These are phyloP conservation scores for Pyrrhoderma lamaoense DNA, from an alignment of 1,284 basidiomycete genomes.

Conservation along the genomic window DNA sequence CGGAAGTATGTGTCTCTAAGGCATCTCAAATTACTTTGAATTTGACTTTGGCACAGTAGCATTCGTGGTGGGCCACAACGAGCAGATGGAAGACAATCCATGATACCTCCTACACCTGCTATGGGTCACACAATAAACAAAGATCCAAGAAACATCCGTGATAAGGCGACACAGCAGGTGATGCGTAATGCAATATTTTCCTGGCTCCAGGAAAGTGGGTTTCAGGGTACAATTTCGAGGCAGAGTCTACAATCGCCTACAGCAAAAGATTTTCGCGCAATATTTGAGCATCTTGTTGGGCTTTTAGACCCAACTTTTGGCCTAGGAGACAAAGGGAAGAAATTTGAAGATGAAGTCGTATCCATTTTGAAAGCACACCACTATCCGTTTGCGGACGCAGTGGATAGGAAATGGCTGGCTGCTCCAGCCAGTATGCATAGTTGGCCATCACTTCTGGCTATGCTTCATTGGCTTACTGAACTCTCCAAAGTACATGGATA, in stretches of 20 bases:
- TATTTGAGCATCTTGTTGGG: conserved; percentile 74
- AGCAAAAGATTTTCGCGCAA: conserved; percentile 72
- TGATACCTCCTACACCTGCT: conserved; percentile 37
- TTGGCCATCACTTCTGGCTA: conserved; percentile 77
- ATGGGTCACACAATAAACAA: conserved; percentile 38
- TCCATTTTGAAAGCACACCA: conserved; percentile 62
- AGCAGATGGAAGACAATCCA: conserved; percentile 38
- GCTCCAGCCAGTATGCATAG: conserved; percentile 79
- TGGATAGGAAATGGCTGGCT: conserved; percentile 78
- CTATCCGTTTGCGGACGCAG: conserved; percentile 68
- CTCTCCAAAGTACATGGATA: conserved; percentile 53
- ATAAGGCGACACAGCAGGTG: conserved; percentile 59
- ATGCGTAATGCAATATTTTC: conserved; percentile 69
- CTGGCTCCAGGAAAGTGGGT: conserved; percentile 57
- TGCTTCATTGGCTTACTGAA: conserved; percentile 83
- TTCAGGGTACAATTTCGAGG: conserved; percentile 49
- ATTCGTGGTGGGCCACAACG: conserved; percentile 62
- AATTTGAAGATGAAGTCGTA: conserved; percentile 77
- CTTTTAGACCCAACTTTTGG: conserved; percentile 63
- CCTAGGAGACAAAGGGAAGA: conserved; percentile 45
- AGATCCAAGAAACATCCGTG: conserved; percentile 70
- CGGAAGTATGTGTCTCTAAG: conserved; percentile 43
- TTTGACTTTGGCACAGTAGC: conserved; percentile 33
- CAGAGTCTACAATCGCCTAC: conserved; percentile 67
- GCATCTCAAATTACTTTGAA: conserved; percentile 3